These are phyloP conservation scores for Lactuca sativa DNA, from an alignment of 129 eudicot species.

Conservation along the genomic window DNA sequence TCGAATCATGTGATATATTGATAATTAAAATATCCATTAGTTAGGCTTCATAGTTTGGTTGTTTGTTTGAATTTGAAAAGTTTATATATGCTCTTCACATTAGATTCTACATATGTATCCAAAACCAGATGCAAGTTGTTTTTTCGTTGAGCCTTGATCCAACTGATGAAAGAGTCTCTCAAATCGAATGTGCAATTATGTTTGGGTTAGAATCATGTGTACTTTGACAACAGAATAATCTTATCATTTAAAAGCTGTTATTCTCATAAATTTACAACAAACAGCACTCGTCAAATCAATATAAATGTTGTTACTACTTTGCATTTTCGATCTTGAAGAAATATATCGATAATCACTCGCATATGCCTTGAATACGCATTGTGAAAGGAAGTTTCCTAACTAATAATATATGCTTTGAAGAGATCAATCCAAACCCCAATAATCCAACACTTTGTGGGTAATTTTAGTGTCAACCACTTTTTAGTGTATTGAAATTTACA, in stretches of 20 bases:
- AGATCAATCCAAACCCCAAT: neutral
- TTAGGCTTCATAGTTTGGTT: neutral
- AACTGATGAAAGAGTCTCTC: neutral
- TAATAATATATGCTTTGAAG: no score
- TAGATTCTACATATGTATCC: neutral
- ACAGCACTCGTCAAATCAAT: neutral
- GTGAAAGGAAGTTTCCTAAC: neutral
- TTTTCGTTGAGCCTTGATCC: neutral
- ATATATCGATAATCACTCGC: neutral
- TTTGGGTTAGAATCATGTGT: neutral
- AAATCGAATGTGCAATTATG: neutral
- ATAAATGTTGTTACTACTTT: neutral
- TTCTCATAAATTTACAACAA: neutral
- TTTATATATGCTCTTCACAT: neutral
- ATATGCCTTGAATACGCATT: neutral
- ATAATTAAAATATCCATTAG: neutral
- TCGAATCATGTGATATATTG: neutral
- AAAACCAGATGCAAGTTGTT: neutral
- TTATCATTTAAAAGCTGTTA: neutral
- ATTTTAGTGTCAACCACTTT: no score
- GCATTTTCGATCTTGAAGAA: neutral
- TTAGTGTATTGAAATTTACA: no score
- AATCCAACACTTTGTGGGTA: neutral
- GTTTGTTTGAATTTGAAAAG: neutral
- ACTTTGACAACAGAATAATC: neutral